phyloP scores from a whole-genome alignment of 1,284 basidiomycete genomes.

The Entoloma clypeatum region DNA sequence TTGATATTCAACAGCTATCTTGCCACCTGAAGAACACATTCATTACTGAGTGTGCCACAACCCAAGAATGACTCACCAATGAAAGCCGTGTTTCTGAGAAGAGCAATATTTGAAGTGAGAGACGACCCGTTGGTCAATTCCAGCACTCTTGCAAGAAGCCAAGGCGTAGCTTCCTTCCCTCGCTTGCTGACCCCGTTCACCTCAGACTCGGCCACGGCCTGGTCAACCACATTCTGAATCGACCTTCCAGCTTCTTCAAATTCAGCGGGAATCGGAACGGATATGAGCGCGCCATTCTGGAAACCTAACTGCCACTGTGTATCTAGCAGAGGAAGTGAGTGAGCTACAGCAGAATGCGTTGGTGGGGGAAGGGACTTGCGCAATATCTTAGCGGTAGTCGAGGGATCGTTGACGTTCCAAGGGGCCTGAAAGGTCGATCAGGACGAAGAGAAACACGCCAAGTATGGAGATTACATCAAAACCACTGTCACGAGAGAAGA shows the following conservation, averaged over 20 bases:
- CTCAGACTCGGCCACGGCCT: constrained; percentile 82
- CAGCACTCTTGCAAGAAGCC: constrained; percentile 83
- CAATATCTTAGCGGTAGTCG: constrained; percentile 65
- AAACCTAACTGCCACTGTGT: constrained; percentile 61
- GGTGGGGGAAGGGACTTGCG: constrained; percentile 41
- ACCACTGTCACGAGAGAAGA: constrained; percentile 86
- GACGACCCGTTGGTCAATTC: constrained; percentile 80
- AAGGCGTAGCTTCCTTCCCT: constrained; percentile 95
- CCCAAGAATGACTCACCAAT: constrained; percentile 52
- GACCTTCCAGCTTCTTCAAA: constrained; percentile 63
- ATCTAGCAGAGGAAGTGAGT: constrained; percentile 36
- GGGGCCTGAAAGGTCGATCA: constrained; percentile 46
- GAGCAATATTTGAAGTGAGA: constrained; percentile 75
- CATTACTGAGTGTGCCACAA: constrained; percentile 4
- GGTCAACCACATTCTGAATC: constrained; percentile 82
- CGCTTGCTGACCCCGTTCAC: constrained; percentile 75
- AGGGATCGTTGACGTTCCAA: constrained; percentile 62
- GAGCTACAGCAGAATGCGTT: not conserved
- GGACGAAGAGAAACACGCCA: constrained; percentile 1
- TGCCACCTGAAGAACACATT: constrained; percentile 47
- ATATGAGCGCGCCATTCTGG: constrained; percentile 76
- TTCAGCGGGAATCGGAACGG: constrained; percentile 85
- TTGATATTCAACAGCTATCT: constrained; percentile 80
- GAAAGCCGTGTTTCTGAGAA: constrained; percentile 90
- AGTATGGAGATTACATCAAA: constrained; percentile 58